Percentiles rank a stretch among this genome's conserved stretches.
These are phyloP conservation scores for Xylariaceae sp. DNA, from an alignment of 2,329 filamentous ascomycete species.

Conservation along the genomic window DNA sequence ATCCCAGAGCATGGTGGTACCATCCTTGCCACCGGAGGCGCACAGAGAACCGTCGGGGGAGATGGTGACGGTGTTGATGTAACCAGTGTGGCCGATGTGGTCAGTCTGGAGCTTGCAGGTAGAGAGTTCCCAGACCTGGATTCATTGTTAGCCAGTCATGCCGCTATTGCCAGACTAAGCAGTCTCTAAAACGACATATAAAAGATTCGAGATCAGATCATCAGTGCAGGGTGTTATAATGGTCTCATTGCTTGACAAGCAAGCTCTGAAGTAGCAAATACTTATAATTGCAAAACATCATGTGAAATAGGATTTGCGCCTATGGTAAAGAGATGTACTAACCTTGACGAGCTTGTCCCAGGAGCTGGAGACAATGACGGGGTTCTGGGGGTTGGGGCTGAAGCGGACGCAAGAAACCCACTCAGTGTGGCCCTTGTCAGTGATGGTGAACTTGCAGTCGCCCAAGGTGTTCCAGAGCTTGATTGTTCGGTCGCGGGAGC, in stretches of 20 bases:
- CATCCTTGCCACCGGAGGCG: slow-evolving; percentile 98
- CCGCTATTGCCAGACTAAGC: slow-evolving; percentile 1
- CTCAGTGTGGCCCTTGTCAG: slow-evolving; percentile 99
- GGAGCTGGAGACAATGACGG: slow-evolving; percentile 95
- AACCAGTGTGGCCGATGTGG: slow-evolving; percentile 99
- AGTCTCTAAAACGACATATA: slow-evolving; percentile 2
- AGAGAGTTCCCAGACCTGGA: slow-evolving; percentile 96
- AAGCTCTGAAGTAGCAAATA: slow-evolving; percentile 99
- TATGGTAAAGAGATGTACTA: slow-evolving; percentile 34
- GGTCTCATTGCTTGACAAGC: slow-evolving; percentile 86
- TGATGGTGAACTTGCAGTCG: slow-evolving; percentile 99
- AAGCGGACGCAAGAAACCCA: slow-evolving; percentile 99
- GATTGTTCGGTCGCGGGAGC: slow-evolving; percentile 96
- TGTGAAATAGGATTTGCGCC: slow-evolving; percentile 43
- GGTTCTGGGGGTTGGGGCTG: slow-evolving; percentile 99
- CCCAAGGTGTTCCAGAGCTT: slow-evolving; percentile 99
- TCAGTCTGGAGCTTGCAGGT: slow-evolving; percentile 99
- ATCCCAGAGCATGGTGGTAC: slow-evolving; percentile 99
- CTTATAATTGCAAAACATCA: slow-evolving; percentile 91
- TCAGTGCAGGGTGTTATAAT: slow-evolving; percentile 87
- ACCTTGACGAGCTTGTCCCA: slow-evolving; percentile 99
- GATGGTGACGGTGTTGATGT: slow-evolving; percentile 99
- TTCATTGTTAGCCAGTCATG: slow-evolving; percentile 21
- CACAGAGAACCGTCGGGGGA: slow-evolving; percentile 98
- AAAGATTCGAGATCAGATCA: slow-evolving; percentile 28